A percentile compares a stretch with the other conserved stretches of the same genome.
These are phyloP conservation scores for Alisma plantagoaquatica DNA, from an alignment of 106 monocot species.

Conservation along the genomic window DNA sequence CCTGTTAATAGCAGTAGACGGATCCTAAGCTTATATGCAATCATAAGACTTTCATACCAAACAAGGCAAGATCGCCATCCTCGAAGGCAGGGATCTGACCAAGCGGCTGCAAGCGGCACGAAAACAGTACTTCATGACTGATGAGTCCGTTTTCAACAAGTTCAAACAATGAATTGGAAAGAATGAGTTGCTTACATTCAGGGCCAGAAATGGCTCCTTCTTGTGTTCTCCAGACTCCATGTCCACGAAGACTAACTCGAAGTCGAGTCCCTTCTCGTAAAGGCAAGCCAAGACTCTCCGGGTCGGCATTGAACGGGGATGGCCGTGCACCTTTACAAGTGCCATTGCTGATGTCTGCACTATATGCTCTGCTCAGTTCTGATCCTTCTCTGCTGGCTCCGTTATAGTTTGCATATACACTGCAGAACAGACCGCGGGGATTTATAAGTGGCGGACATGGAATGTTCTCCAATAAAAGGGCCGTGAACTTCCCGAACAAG, in stretches of 20 bases:
- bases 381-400: no score
- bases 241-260: constrained; percentile 30
- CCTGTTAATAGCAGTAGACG: no score
- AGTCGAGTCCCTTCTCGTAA: constrained; percentile 13
- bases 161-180: neutral
- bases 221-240: constrained; percentile 20
- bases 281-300: constrained; percentile 6
- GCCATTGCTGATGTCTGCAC: no score
- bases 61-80: neutral
- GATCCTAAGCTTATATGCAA: no score
- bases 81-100: neutral
- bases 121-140: no score
- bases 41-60: no score
- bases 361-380: no score
- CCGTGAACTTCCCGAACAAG: no score
- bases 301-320: neutral
- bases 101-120: neutral
- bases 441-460: no score
- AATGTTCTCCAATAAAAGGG: no score
- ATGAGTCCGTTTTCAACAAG: neutral
- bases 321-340: neutral
- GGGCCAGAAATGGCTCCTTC: constrained; percentile 11
- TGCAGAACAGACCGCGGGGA: no score
- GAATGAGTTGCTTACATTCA: constrained; percentile 14
- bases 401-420: no score